Evolutionary conservation across 2,329 filamentous ascomycete species (phyloP), one percentile per base, ranked within the genome.

Genomic region (Aphanoascus verrucosus): DNA sequence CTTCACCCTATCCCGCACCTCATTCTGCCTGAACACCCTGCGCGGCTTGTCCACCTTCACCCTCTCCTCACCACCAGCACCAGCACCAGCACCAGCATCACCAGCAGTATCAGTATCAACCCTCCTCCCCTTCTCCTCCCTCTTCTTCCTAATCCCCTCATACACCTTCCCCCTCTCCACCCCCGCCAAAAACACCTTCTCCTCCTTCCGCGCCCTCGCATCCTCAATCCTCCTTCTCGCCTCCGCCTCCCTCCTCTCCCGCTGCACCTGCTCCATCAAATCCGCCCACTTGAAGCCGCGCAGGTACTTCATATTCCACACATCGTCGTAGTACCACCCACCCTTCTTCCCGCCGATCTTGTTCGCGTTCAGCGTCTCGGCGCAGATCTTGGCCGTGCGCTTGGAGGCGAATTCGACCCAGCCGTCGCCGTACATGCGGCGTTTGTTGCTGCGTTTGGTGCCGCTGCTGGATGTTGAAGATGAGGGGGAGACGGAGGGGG

Each of bases 401-500:
- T 73, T 74, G 28, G 69, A 71, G n/a, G 62, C 66, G 53, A 74
- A 73, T 50, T 74, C 72, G 11, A 74, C 66, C 72, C 72, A 74
- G 4, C 72, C 72, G 57, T 74, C 72, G 2, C 68, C 63, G 57
- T 73, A 74, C 3, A 65, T 67, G 37, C 63, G 61, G 52, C 71
- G 65, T 57, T 70, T 72, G 55, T 71, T 72, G 42, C 64, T 67
- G n/a, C 62, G 60, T 35, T 58, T 60, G 35, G 54, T 50, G 53
- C 12, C 59, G 55, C 9, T 57, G 52, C 46, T 59, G 19, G 61
- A 60, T 17, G 61, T 60, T 17, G 60, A 47, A 12, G 58, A 53
- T 2, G 41, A 44, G 1, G 53, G 55, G 15, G 46, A 49, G 9
- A 69, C 63, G 19, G 63, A 64, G 0, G 72, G 72, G 0, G 71